A percentile compares a stretch with the other conserved stretches of the same genome.
Conservation (phyloP, 2,329 filamentous ascomycete species). For the Aspergillus quadrilineatus region DNA sequence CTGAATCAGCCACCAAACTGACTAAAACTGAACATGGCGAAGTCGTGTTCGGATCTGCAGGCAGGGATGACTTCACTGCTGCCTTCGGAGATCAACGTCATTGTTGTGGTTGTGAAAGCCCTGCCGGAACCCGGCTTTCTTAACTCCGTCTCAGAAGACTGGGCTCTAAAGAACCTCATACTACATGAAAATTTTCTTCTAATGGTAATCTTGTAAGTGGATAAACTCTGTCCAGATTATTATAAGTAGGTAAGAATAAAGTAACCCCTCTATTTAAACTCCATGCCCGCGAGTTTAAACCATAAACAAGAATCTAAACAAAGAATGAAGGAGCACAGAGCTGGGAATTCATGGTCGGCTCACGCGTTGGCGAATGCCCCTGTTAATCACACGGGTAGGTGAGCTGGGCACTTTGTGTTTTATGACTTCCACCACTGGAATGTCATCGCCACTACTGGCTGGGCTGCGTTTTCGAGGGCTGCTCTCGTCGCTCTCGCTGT, state of each 20-base stretch:
- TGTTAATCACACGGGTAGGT: conserved; percentile 21
- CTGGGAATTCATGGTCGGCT: conserved; percentile 21
- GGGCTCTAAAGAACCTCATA: background rate
- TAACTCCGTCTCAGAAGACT: background rate
- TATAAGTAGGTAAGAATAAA: background rate
- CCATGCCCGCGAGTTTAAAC: conserved; percentile 8
- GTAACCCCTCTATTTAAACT: conserved; percentile 8
- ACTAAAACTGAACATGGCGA: background rate
- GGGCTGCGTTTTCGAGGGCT: conserved; percentile 27
- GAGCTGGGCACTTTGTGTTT: conserved; percentile 27
- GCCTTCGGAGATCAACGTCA: conserved; percentile 6
- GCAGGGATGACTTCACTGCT: conserved; percentile 10
- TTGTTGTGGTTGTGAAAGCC: background rate
- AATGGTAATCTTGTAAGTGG: too few species aligned
- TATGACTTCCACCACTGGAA: conserved; percentile 33
- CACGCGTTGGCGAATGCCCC: conserved; percentile 26
- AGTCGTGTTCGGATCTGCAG: conserved; percentile 5
- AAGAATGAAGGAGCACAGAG: conserved; percentile 15
- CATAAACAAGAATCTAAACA: conserved; percentile 10
- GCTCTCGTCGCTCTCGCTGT: conserved; percentile 21
- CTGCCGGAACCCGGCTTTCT: background rate
- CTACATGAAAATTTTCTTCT: too few species aligned
- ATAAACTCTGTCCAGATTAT: conserved; percentile 1
- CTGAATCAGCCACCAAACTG: background rate
- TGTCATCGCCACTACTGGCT: conserved; percentile 33